Evolutionary conservation across 345 rosid species (phyloP), one percentile per base, ranked within the genome.

Genomic region (Moricandia moricandioides): DNA sequence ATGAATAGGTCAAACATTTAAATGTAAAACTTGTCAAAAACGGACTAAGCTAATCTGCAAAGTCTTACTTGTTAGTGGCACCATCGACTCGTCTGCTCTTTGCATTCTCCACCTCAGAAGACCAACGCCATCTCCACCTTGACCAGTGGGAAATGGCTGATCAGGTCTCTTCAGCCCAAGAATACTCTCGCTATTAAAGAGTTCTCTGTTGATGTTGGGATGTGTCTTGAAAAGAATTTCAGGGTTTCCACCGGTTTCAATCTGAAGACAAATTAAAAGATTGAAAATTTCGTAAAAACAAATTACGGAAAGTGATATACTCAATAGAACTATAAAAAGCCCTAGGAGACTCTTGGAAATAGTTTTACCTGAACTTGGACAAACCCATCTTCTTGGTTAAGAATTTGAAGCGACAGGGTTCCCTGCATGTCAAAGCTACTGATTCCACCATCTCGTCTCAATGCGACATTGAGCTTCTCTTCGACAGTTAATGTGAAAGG

Each of bases 21-120:
- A 34, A 12, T 13, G 68, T 69, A 69, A 49, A 45, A 59, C 16
- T 58, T 56, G 51, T 37, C 8, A 63, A 11, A 73, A 21, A 62
- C 62, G 66, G 33, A 62, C 34, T 54, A 18, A 17, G 10, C 27
- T 27, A 7, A 16, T 16, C 65, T 67, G 58, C 27, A 65, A 45
- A 65, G 49, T 81, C 99, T 57, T 82, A 96, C 99, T 88, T 80
- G 97, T 76, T 83, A 96, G 85, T 54, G 99, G 99, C 74, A 96
- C 99, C 95, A 91, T 84, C 4, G 99, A 92, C 85, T 92, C 99
- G 39, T 96, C 97, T 39, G 84, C 86, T 81, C 86, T 85, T 85
- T 96, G 98, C 98, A 96, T 91, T 83, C 99, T 89, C 99, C 99
- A 96, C 83, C 83, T 92, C 80, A 96, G 79, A 81, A 96, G 98